Percentiles rank a stretch among this genome's conserved stretches.
Conservation (phyloP, 495 filamentous ascomycete genomes). For the Aspergillus nidulans region DNA sequence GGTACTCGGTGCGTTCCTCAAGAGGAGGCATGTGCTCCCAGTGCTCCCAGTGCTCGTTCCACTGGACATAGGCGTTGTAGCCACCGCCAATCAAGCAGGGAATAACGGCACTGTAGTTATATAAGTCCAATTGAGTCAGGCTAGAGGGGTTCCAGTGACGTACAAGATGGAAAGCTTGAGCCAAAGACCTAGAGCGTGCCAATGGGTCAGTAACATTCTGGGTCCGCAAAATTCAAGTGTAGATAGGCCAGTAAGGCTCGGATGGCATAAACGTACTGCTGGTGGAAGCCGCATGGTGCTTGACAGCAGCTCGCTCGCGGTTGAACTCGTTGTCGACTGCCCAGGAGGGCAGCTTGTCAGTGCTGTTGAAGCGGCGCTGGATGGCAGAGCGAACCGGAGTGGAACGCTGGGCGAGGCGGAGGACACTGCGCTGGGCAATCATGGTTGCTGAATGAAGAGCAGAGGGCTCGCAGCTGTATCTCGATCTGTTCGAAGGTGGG, state of each 20-base stretch:
- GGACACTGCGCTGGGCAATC: conserved; percentile 57
- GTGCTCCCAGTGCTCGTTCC: conserved; percentile 96
- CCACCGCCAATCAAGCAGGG: conserved; percentile 65
- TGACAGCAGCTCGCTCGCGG: conserved; percentile 75
- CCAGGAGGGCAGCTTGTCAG: conserved; percentile 45
- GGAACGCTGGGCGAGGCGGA: conserved; percentile 57
- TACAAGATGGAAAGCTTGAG: conserved; percentile 92
- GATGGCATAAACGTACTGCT: conserved; percentile 53
- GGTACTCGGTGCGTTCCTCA: conserved; percentile 84
- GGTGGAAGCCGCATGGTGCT: conserved; percentile 77
- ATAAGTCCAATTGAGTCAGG: conserved; percentile 10
- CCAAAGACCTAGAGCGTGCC: conserved; percentile 68
- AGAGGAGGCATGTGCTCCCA: conserved; percentile 79
- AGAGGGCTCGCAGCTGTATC: conserved; percentile 14
- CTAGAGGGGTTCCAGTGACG: conserved; percentile 19
- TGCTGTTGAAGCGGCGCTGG: conserved; percentile 68
- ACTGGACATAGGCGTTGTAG: conserved; percentile 81
- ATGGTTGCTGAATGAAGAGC: conserved; percentile 40
- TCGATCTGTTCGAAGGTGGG: conserved; percentile 18
- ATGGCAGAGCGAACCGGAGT: conserved; percentile 50
- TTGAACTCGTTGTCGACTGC: conserved; percentile 78
- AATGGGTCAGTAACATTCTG: conserved; percentile 30
- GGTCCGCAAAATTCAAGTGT: not conserved
- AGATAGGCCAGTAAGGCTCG: not conserved
- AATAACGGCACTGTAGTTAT: conserved; percentile 53